Conservation (phyloP, 768 basidiomycete species). For the Crucibulum laeve region DNA sequence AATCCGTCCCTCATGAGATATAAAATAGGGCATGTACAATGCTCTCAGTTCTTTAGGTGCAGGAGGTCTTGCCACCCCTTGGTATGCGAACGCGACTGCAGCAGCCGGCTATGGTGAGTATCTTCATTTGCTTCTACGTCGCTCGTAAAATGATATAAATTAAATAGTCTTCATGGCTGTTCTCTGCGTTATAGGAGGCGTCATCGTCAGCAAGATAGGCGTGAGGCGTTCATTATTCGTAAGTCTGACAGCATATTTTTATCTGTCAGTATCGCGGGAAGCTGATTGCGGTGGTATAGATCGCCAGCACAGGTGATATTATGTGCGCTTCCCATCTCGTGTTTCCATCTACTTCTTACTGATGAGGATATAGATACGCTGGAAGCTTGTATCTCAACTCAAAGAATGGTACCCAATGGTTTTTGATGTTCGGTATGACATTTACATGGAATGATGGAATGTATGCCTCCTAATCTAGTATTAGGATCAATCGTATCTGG, state of each 20-base stretch:
- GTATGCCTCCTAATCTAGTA: neutral
- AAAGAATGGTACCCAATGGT: conserved; percentile 29
- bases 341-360: neutral
- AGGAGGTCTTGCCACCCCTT: conserved; percentile 26
- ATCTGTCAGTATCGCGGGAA: neutral
- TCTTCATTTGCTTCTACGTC: neutral
- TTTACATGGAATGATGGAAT: neutral
- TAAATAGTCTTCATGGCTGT: conserved; percentile 23
- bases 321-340: conserved; percentile 13
- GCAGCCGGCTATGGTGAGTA: conserved; percentile 22
- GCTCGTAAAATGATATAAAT: neutral
- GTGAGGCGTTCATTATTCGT: conserved; percentile 20
- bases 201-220: conserved; percentile 28
- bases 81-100: conserved; percentile 25
- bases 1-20: too few species aligned
- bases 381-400: conserved; percentile 28
- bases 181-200: conserved; percentile 23
- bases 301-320: conserved; percentile 25
- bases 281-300: conserved; percentile 9
- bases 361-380: conserved; percentile 26
- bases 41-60: conserved; percentile 24
- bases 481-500: conserved; percentile 21
- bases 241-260: conserved; percentile 1
- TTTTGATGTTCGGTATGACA: conserved; percentile 24
- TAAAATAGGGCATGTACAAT: conserved; percentile 19